Base-by-base conservation (phyloP, 345 rosid genomes). In the Brassica incana region DNA sequence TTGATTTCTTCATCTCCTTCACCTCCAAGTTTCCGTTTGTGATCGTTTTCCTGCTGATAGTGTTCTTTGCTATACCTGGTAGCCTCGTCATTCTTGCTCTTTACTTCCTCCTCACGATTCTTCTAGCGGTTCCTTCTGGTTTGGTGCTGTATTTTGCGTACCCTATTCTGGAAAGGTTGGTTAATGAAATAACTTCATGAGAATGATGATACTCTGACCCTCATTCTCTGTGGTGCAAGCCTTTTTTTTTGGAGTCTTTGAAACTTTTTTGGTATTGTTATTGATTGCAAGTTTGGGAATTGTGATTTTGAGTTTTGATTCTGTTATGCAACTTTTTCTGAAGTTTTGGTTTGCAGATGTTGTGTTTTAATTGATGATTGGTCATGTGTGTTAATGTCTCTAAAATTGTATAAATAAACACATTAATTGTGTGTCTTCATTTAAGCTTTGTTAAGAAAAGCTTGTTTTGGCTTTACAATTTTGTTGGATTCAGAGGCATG, bases 401-500 rank as follows among this genome's bases (percentile, higher is more conserved):
- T 33, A 7, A 14, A 11, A 15, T 27, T 36, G n/a, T 29, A 36
- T 40, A n/a, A 48, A 25, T 35, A 52, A 38, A 78, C 32, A 10
- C 8, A 18, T 61, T 70, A 65, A 15, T 12, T 5, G 36, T 33
- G 60, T 78, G 29, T 72, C 6, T 78, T 23, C 30, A 59, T 27
- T 43, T 36, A 63, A 67, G 15, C 54, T n/a, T 23, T 43, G 35
- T 43, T 5, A 74, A 60, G 74, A 68, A 74, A n/a, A n/a, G n/a
- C n/a, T n/a, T 73, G 43, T 40, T 20, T 43, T 36, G 71, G 58
- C 11, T 73, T 23, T 25, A 50, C 56, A 64, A 40, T 29, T 33
- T 78, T 78, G 74, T 80, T 77, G 85, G 80, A 79, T 88, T 72
- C 81, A 91, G 84, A 86, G 85, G 72, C 97, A 92, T 50, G 84